phyloP scores from a whole-genome alignment of 2,329 filamentous ascomycete species.

The Ophiobolus disseminans region DNA sequence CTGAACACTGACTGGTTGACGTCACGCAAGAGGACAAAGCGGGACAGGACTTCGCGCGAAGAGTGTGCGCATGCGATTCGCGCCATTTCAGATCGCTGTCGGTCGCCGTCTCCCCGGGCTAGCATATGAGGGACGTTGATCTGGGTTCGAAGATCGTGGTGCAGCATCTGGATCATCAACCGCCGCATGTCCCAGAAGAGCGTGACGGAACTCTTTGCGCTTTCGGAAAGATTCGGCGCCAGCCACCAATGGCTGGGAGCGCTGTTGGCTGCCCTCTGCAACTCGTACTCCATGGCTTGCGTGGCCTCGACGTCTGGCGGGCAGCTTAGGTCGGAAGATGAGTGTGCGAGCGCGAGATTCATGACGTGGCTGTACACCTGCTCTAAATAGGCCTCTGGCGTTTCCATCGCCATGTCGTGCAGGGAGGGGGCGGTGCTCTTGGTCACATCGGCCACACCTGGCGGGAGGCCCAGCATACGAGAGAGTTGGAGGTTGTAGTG shows the following conservation, averaged over 20 bases:
- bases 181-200: slow-evolving; percentile 8
- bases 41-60: slow-evolving; percentile 14
- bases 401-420: no score
- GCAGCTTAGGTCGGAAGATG: not conserved
- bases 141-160: slow-evolving; percentile 10
- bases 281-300: slow-evolving; percentile 17
- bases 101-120: slow-evolving; percentile 8
- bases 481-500: no score
- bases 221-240: slow-evolving; percentile 6
- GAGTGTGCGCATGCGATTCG: slow-evolving; percentile 15
- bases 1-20: slow-evolving; percentile 10
- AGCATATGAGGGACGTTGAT: slow-evolving; percentile 18
- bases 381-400: no score
- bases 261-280: slow-evolving; percentile 11
- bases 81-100: slow-evolving; percentile 24
- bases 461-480: no score
- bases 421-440: no score
- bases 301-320: not conserved
- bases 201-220: not conserved
- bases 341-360: slow-evolving; percentile 1
- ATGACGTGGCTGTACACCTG: no score
- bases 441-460: no score
- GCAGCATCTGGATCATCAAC: slow-evolving; percentile 7
- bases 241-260: slow-evolving; percentile 18
- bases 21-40: slow-evolving; percentile 13